Base-by-base conservation (phyloP, 371 early-diverging fungal species). In the Blastocladiella emersonii region DNA sequence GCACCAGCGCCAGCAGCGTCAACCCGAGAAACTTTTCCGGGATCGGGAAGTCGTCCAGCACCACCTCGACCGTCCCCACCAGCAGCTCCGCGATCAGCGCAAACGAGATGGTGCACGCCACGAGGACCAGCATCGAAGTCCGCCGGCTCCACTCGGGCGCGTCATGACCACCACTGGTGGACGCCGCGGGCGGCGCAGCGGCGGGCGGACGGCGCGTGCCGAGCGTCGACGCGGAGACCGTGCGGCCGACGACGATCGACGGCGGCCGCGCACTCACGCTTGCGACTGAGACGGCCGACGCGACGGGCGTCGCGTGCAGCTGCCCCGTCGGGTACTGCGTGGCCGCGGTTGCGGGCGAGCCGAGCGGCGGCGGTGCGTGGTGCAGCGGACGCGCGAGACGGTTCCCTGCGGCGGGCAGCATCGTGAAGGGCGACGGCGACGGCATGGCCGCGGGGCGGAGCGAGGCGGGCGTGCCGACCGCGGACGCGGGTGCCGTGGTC, bases 1-100 rank as follows among this genome's bases (percentile, higher is more conserved):
- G 98, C 4, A 93, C 95, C 62, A 96, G 70, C 2, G 95, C 93
- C 79, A 97, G 94, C 56, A 97, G 69, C 0, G 95, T 92, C 67
- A 94, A 68, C 0, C 97, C 97, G 36, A 96, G 67, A 59, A 92
- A 83, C 74, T 95, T 95, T 63, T 92, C 92, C 64, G 82, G 83
- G 55, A 95, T 74, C 45, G 76, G 39, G 32, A 75, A 72, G 39
- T 80, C 75, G 23, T 44, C 10, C 68, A 89, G 76, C 6, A 89
- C 86, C 34, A 76, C 78, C 64, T 89, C 89, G 10, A 89, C 88
- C 34, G 84, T 86, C 49, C 83, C 79, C 5, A 91, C 87, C 61
- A 91, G 67, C 35, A 89, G 78, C 67, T 91, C 90, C 39, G 96
- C 96, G 69, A 97, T 85, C 62, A 92, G 71, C 12, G 91, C 79